Conservation (phyloP, 2,329 filamentous ascomycete species). For the Ophioceras dolichostomum region DNA sequence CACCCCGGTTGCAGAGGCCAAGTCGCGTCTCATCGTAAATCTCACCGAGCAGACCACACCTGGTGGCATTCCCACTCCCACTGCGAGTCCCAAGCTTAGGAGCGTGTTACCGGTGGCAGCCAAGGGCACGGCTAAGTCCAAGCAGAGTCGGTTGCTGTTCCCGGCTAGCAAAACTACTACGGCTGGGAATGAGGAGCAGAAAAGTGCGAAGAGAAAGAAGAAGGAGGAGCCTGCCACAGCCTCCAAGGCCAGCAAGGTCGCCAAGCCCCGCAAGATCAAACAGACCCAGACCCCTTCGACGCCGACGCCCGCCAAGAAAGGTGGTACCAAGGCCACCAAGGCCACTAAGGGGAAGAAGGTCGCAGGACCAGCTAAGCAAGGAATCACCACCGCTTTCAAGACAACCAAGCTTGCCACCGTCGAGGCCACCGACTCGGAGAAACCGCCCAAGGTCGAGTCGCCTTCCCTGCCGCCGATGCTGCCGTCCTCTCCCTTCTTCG, state of each 20-base stretch:
- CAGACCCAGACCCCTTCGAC: no score
- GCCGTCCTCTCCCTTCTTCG: no score
- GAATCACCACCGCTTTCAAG: no score
- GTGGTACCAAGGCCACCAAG: constrained; percentile 11
- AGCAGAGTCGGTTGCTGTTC: constrained; percentile 40
- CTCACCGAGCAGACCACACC: constrained; percentile 24
- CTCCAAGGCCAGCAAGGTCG: constrained; percentile 17
- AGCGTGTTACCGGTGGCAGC: constrained; percentile 20
- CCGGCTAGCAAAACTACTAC: no score
- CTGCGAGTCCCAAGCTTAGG: constrained; percentile 38
- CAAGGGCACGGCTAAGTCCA: constrained; percentile 27
- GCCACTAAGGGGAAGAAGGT: no score
- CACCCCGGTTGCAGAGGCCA: constrained; percentile 7
- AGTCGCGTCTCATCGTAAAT: constrained; percentile 16
- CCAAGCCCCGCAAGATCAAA: constrained; percentile 16
- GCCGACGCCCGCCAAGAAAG: constrained; percentile 8
- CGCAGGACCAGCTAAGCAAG: no score
- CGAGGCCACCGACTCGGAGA: no score
- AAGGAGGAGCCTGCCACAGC: background rate
- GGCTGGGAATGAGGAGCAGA: background rate
- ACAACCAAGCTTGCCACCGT: constrained; percentile 25
- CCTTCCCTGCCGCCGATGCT: no score
- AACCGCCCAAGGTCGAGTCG: no score
- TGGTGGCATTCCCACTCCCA: constrained; percentile 44
- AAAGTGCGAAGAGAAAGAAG: background rate